These are phyloP conservation scores for Colletotrichum viniferum DNA, from an alignment of 2,329 filamentous ascomycete species.

Conservation along the genomic window DNA sequence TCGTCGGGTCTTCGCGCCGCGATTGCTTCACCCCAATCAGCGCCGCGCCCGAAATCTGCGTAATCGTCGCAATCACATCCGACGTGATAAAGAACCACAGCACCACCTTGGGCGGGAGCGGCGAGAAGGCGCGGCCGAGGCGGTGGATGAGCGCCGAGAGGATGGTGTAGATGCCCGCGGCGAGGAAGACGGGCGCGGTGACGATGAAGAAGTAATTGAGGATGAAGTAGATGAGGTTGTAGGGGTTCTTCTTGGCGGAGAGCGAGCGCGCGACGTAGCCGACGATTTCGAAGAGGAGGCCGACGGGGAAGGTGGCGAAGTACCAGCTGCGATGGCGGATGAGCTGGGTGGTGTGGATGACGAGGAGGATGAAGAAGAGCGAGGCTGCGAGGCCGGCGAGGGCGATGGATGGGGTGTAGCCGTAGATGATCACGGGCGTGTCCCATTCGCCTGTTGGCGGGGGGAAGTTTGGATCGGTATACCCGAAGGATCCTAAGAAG, in stretches of 20 bases:
- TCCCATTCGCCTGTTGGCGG: slow-evolving; percentile 50
- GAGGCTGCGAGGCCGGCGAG: slow-evolving; percentile 46
- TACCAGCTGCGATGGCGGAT: slow-evolving; percentile 46
- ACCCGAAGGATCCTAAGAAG: slow-evolving; percentile 31
- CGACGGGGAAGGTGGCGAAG: slow-evolving; percentile 49
- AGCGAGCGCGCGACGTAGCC: slow-evolving; percentile 54
- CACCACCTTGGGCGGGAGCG: slow-evolving; percentile 50
- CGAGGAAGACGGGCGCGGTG: slow-evolving; percentile 61
- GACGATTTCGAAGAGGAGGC: slow-evolving; percentile 51
- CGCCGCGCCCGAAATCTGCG: slow-evolving; percentile 59
- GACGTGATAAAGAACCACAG: slow-evolving; percentile 59
- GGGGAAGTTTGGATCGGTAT: slow-evolving; percentile 57
- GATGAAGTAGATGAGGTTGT: slow-evolving; percentile 59
- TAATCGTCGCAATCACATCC: slow-evolving; percentile 57
- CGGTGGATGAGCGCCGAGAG: slow-evolving; percentile 53
- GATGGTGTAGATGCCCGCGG: slow-evolving; percentile 60
- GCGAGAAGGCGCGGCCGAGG: slow-evolving; percentile 45
- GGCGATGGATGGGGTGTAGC: slow-evolving; percentile 51
- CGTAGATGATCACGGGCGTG: slow-evolving; percentile 54
- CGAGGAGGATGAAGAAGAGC: slow-evolving; percentile 46
- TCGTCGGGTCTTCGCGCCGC: slow-evolving; percentile 52
- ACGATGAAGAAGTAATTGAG: slow-evolving; percentile 67
- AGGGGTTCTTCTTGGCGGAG: slow-evolving; percentile 54
- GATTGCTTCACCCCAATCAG: slow-evolving; percentile 55
- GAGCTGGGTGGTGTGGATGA: slow-evolving; percentile 40